Evolutionary conservation across 2,329 filamentous ascomycete species (phyloP).

Genomic region (Aspergillus calidoustus): DNA sequence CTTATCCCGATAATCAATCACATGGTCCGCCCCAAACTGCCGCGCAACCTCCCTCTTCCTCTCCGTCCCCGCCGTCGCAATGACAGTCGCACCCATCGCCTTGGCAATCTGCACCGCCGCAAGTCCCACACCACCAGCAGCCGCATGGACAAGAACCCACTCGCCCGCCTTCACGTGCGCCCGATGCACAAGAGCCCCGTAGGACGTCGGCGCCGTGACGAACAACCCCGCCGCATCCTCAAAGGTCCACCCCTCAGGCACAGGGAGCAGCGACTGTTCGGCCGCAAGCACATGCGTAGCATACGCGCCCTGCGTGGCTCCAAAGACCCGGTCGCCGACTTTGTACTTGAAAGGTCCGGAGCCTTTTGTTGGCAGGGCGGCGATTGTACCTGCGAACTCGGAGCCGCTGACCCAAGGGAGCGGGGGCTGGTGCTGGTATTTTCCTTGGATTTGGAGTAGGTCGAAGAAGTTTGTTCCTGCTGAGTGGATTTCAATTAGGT

Average conservation of each 20-base stretch:
- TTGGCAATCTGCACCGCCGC: constrained; percentile 94
- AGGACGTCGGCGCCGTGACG: constrained; percentile 89
- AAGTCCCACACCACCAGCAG: constrained; percentile 87
- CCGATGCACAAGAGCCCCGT: constrained; percentile 78
- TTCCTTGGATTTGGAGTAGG: constrained; percentile 89
- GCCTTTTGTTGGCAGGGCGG: constrained; percentile 63
- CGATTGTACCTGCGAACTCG: constrained; percentile 82
- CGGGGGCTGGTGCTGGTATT: constrained; percentile 90
- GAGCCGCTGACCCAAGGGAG: constrained; percentile 86
- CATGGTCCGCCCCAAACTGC: constrained; percentile 82
- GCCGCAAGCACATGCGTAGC: constrained; percentile 72
- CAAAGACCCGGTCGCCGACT: constrained; percentile 82
- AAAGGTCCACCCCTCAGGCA: constrained; percentile 82
- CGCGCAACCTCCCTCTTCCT: constrained; percentile 80
- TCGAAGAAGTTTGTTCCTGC: constrained; percentile 97
- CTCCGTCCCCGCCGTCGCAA: constrained; percentile 82
- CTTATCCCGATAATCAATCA: constrained; percentile 77
- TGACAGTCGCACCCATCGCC: constrained; percentile 86
- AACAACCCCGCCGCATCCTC: constrained; percentile 86
- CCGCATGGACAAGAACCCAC: constrained; percentile 87
- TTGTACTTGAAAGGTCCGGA: constrained; percentile 63
- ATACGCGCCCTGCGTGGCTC: constrained; percentile 83
- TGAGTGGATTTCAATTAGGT: constrained; percentile 84
- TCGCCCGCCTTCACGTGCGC: constrained; percentile 80
- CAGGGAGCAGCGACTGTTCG: constrained; percentile 70